These are phyloP conservation scores for Sambucus nigra DNA, from an alignment of 129 eudicot species.

Conservation along the genomic window DNA sequence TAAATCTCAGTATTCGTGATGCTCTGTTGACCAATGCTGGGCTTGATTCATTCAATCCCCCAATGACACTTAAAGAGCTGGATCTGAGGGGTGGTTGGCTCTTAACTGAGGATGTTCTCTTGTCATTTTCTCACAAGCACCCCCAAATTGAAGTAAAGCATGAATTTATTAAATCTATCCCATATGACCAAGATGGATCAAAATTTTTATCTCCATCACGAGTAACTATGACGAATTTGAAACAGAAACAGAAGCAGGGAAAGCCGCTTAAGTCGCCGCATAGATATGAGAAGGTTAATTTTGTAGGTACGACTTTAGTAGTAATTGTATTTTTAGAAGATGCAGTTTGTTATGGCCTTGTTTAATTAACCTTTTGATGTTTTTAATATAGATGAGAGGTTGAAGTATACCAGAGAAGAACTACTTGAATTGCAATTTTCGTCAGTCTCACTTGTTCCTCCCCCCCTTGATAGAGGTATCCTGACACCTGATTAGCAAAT, in stretches of 20 bases:
- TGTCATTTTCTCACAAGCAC: slow-evolving; percentile 37
- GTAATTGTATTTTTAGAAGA: neutral
- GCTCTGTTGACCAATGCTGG: slow-evolving; percentile 66
- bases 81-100: slow-evolving; percentile 92
- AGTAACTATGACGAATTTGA: slow-evolving; percentile 14
- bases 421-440: slow-evolving; percentile 56
- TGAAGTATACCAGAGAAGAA: slow-evolving; percentile 75
- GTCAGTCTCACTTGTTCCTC: slow-evolving; percentile 22
- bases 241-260: slow-evolving; percentile 18
- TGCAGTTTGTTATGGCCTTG: neutral
- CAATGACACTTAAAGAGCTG: slow-evolving; percentile 38
- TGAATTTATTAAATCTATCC: slow-evolving; percentile 26
- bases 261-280: slow-evolving; percentile 26
- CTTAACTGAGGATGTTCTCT: slow-evolving; percentile 46
- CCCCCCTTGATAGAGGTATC: slow-evolving; percentile 10
- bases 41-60: slow-evolving; percentile 50
- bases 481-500: slow-evolving; percentile 17
- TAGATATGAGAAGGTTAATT: slow-evolving; percentile 18
- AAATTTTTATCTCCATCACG: slow-evolving; percentile 19
- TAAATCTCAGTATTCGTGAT: slow-evolving; percentile 41
- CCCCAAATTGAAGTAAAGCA: slow-evolving; percentile 57
- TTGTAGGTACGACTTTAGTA: slow-evolving; percentile 36
- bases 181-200: slow-evolving; percentile 17
- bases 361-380: slow-evolving; percentile 1
- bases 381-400: slow-evolving; percentile 58